Conservation (phyloP, 2,329 filamentous ascomycete species). For the Cytospora piceae region DNA sequence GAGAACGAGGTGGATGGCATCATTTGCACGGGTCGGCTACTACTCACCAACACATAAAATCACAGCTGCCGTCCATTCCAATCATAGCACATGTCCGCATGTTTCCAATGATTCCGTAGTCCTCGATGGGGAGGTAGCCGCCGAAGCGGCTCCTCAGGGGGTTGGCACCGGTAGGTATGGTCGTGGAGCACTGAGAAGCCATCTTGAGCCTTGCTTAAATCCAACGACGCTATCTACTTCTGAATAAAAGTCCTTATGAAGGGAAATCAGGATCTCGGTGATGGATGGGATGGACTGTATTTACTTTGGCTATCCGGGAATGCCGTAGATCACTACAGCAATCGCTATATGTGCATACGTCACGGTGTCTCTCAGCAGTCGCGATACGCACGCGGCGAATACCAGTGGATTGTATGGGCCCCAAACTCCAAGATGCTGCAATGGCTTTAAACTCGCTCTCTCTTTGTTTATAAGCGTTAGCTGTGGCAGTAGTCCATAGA, state of each 20-base stretch:
- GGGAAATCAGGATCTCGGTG: neutral
- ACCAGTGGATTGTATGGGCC: neutral
- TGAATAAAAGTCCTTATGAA: neutral
- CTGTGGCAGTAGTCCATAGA: neutral
- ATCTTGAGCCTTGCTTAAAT: constrained; percentile 33
- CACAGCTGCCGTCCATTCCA: constrained; percentile 73
- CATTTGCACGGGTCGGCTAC: neutral
- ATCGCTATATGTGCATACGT: neutral
- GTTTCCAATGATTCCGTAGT: constrained; percentile 81
- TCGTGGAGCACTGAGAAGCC: constrained; percentile 40
- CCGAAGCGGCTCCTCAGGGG: constrained; percentile 40
- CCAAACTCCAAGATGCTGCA: neutral
- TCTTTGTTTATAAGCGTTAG: neutral
- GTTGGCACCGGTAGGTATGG: constrained; percentile 31
- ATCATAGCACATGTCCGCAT: constrained; percentile 80
- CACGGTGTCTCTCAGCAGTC: neutral
- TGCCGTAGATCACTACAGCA: neutral
- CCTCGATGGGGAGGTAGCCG: constrained; percentile 67
- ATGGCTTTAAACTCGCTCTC: neutral
- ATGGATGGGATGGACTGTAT: neutral
- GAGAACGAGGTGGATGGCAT: neutral
- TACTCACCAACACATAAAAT: constrained; percentile 75
- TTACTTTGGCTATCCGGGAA: neutral
- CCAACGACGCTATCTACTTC: neutral
- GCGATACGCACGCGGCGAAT: neutral